A percentile compares a stretch with the other conserved stretches of the same genome.
Conservation (phyloP, 2,329 filamentous ascomycete species). For the Ophiosphaerella herpotricha region DNA sequence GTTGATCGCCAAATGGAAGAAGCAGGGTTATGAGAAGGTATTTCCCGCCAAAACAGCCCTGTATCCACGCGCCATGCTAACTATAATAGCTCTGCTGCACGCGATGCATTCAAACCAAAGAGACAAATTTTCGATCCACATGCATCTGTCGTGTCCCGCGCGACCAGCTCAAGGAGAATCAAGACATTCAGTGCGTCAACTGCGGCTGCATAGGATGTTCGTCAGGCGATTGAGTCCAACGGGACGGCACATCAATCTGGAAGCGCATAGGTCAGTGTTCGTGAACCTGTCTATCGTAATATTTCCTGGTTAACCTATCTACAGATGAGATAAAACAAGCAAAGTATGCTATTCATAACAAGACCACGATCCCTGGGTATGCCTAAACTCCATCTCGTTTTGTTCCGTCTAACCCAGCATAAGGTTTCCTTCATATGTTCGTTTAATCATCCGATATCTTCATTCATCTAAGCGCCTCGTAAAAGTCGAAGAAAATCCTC, state of each 20-base stretch:
- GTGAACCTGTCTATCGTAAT: slow-evolving; percentile 17
- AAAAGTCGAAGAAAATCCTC: background rate
- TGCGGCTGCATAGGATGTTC: slow-evolving; percentile 93
- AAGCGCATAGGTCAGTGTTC: slow-evolving; percentile 15
- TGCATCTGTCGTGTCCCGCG: slow-evolving; percentile 96
- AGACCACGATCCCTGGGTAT: slow-evolving; percentile 20
- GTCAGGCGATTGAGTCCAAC: slow-evolving; percentile 69
- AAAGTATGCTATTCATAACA: slow-evolving; percentile 10
- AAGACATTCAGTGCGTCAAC: slow-evolving; percentile 90
- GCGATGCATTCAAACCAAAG: slow-evolving; percentile 97
- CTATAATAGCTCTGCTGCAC: slow-evolving; percentile 79
- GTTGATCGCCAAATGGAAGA: slow-evolving; percentile 99
- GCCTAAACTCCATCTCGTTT: slow-evolving; percentile 17
- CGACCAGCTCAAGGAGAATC: slow-evolving; percentile 85
- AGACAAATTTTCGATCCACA: slow-evolving; percentile 97
- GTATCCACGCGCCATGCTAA: slow-evolving; percentile 5
- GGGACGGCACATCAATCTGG: background rate
- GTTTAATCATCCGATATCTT: background rate
- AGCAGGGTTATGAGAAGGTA: slow-evolving; percentile 97
- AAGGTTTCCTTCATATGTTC: background rate
- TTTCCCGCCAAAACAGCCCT: slow-evolving; percentile 23
- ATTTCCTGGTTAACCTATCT: slow-evolving; percentile 29
- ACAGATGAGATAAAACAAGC: slow-evolving; percentile 26
- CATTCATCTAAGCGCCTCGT: background rate
- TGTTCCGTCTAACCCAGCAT: no score